These are phyloP conservation scores for Quercus glauca DNA, from an alignment of 306 rosid species.

Conservation along the genomic window DNA sequence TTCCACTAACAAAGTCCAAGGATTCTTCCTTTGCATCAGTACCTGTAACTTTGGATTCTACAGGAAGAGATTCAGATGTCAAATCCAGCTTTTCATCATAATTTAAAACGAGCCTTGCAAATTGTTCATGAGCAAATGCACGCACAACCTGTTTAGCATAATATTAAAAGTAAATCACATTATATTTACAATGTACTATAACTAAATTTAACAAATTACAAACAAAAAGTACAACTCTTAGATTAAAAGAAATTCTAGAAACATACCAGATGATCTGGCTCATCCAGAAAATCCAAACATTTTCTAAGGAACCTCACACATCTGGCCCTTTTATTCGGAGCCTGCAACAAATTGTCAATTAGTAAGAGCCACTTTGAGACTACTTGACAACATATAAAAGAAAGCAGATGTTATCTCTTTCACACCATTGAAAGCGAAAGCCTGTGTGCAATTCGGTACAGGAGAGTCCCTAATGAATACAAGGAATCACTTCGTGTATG, in stretches of 20 bases:
- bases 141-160: conserved; percentile 73
- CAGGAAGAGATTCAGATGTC: conserved; percentile 61
- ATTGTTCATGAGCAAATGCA: conserved; percentile 93
- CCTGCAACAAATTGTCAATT: conserved; percentile 50
- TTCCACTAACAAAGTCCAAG: conserved; percentile 45
- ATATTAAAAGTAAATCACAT: conserved; percentile 18
- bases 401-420: conserved; percentile 18
- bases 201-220: background rate
- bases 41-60: conserved; percentile 51
- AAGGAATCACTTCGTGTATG: conserved; percentile 76
- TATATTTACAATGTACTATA: background rate
- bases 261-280: conserved; percentile 85
- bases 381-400: conserved; percentile 11
- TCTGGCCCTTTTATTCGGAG: conserved; percentile 70
- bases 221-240: background rate
- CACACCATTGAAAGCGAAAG: conserved; percentile 91
- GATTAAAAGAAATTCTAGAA: conserved; percentile 10
- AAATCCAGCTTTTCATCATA: conserved; percentile 69
- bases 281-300: conserved; percentile 90
- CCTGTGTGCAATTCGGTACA: conserved; percentile 90
- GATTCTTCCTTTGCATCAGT: conserved; percentile 69
- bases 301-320: conserved; percentile 79
- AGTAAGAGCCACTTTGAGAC: conserved; percentile 22
- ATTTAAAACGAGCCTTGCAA: conserved; percentile 89
- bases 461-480: conserved; percentile 81